Base-by-base conservation (phyloP, 2,329 filamentous ascomycete genomes). In the Fusarium oxysporum region DNA sequence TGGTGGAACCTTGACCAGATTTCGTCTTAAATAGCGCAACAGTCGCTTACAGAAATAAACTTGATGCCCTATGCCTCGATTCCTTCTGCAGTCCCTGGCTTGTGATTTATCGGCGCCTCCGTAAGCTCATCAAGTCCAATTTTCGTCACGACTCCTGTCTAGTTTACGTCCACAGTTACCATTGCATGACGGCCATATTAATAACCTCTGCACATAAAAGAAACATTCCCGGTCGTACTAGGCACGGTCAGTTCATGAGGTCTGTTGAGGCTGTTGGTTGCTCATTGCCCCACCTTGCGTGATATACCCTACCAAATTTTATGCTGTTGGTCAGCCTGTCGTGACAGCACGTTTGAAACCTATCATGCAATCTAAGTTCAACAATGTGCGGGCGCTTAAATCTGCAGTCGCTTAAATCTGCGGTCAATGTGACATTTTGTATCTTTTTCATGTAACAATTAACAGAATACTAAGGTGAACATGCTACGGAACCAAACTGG, bases 321-420 rank as follows among this genome's bases (percentile, higher is more conserved):
- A 40, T 21, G 19, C 2, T 40, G 6, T 44, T 44, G 23, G 13
- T 17, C 23, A 8, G 43, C 13, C 8, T 35, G 8, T 23, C 2
- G 10, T 23, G 16, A 19, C 10, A 19, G 47, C 10, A 23, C 4
- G 19, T 32, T 33, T 6, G 3, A 19, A 37, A 25, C 16, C 11
- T 33, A 13, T 25, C 7, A 9, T 32, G 3, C 16, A 12, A 35
- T 33, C 19, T 1, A 7, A 10, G 8, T 5, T 37, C 0, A 37
- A 9, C 6, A 0, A 4, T 6, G 14, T 28, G 17, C 6, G 10
- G 37, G 37, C 37, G 37, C 21, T 14, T n/a, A n/a, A n/a, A 40
- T 10, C 6, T 19, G 38, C 19, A 1, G 14, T 40, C 38, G 23
- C 23, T 14, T n/a, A n/a, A n/a, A 40, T 21, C 7, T 19, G 38